Evolutionary conservation across 495 filamentous ascomycete genomes (phyloP), one percentile per base, ranked within the genome.

Genomic region (Penicillium paradoxum): DNA sequence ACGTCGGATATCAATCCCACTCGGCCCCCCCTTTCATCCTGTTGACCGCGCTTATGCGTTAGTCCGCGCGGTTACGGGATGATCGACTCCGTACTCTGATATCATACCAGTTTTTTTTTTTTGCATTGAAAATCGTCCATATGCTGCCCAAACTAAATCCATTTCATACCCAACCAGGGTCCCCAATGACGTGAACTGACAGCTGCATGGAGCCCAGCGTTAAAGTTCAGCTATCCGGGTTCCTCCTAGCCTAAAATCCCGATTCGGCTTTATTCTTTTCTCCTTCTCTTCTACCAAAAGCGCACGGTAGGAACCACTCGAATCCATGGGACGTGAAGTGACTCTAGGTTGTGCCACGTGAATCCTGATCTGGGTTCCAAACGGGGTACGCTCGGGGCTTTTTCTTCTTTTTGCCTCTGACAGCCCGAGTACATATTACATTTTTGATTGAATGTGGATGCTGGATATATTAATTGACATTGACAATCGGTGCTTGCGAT

Each of bases 381-480:
- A 38, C 46, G 53, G 59, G 24, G 24, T 27, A 56, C 41, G 24
- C 7, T 64, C 61, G 61, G 61, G 13, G 21, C 18, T 29, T 32
- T 32, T 32, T 2, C 10, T 11, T 8, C 10, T 51, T 41, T 44
- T 41, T 27, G 4, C 33, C 42, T 44, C 40, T 49, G 36, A 49
- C 47, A 49, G 36, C 13, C 17, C 17, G 9, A 32, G 2, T 32
- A 6, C 29, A 32, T 32, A 32, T 8, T 8, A 8, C n/a, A 27
- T 27, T 3, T 7, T 11, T 32, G 29, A 32, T 32, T 32, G 29
- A 32, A 8, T n/a, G n/a, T 43, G 21, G n/a, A 25, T 27, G n/a
- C n/a, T n/a, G n/a, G n/a, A 27, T 27, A 27, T 27, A 27, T 27
- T 27, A 27, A 27, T 27, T 27, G 24, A 27, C 24, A 27, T 27